Percentiles rank a stretch among this genome's conserved stretches.
phyloP scores from a whole-genome alignment of 768 basidiomycete genomes.

The Pleurotus pulmonarius region DNA sequence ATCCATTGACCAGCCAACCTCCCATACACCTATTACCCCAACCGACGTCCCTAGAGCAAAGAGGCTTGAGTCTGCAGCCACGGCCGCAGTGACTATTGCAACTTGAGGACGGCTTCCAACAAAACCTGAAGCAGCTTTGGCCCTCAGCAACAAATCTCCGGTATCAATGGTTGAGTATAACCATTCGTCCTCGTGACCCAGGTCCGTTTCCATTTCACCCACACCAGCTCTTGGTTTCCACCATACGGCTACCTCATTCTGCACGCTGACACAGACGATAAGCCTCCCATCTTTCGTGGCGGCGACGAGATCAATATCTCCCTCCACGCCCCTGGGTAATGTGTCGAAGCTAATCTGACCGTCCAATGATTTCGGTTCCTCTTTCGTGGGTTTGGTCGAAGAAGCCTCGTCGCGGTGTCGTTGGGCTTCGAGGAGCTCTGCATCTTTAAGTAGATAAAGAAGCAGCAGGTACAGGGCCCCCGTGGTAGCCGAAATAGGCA shows the following conservation, averaged over 20 bases:
- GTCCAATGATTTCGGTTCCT: conserved; percentile 32
- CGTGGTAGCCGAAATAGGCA: conserved; percentile 82
- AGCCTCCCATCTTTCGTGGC: conserved; percentile 63
- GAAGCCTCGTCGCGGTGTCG: conserved; percentile 53
- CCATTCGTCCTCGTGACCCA: conserved; percentile 32
- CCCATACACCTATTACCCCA: conserved; percentile 65
- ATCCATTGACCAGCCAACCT: conserved; percentile 26
- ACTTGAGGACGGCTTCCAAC: conserved; percentile 25
- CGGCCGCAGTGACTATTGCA: conserved; percentile 55
- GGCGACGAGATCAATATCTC: conserved; percentile 81
- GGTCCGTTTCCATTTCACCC: neutral
- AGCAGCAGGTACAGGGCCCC: conserved; percentile 70
- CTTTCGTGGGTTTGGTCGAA: conserved; percentile 20
- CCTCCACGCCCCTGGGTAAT: conserved; percentile 75
- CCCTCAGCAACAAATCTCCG: conserved; percentile 45
- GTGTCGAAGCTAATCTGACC: conserved; percentile 56
- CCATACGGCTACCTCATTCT: conserved; percentile 78
- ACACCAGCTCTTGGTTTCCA: neutral
- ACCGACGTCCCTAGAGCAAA: conserved; percentile 71
- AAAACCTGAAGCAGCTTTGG: conserved; percentile 41
- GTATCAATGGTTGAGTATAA: conserved; percentile 46
- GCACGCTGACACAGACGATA: conserved; percentile 69
- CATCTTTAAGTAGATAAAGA: conserved; percentile 85
- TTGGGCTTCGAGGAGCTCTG: conserved; percentile 87
- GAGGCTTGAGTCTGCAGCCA: conserved; percentile 57